Evolutionary conservation across 2,329 filamentous ascomycete genomes (phyloP).

Genomic region (Myriosclerotinia duriaeana): DNA sequence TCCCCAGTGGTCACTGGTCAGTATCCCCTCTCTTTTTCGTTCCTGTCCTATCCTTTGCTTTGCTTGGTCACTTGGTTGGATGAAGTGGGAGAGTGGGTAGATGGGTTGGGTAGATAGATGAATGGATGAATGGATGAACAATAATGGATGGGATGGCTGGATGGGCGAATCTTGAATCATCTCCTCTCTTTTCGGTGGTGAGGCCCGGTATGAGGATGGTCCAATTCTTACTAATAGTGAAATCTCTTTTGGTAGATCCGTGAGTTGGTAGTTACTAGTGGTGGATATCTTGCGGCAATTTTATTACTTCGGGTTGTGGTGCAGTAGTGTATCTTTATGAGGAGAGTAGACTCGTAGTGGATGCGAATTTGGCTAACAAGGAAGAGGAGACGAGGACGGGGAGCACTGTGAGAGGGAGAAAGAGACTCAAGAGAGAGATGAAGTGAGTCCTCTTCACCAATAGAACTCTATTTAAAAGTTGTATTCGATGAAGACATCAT

Average conservation of each 20-base stretch:
- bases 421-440: neutral
- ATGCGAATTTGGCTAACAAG: neutral
- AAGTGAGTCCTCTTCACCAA: neutral
- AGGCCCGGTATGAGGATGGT: slow-evolving; percentile 12
- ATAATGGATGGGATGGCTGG: neutral
- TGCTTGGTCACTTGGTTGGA: neutral
- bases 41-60: neutral
- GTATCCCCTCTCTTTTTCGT: no score
- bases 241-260: slow-evolving; percentile 16
- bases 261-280: slow-evolving; percentile 10
- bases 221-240: neutral
- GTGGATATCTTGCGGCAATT: slow-evolving; percentile 11
- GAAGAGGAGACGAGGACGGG: neutral
- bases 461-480: neutral
- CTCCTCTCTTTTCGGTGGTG: neutral
- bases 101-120: neutral
- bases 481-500: slow-evolving; percentile 1
- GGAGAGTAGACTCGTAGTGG: neutral
- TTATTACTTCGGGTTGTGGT: slow-evolving; percentile 11
- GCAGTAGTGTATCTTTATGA: slow-evolving; percentile 6
- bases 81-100: neutral
- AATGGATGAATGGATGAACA: neutral
- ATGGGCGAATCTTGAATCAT: neutral
- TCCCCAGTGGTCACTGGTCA: neutral
- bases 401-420: neutral